Evolutionary conservation across 2,329 filamentous ascomycete genomes (phyloP).

Genomic region (Verticillium isaacii): DNA sequence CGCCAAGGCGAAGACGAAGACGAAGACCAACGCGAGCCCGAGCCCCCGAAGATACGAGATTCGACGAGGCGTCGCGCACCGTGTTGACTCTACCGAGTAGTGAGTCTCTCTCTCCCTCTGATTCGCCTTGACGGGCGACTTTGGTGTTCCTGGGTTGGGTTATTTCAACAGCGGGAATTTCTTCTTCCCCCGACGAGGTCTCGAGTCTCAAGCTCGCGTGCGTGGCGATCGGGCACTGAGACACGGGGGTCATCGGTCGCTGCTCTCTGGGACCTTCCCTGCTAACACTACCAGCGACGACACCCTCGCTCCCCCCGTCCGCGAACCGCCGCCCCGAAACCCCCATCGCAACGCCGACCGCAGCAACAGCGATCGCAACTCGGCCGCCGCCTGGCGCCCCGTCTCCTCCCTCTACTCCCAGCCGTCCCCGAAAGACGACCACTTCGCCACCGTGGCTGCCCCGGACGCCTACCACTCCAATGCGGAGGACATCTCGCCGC

Average conservation of each 20-base stretch:
- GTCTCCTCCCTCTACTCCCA: constrained; percentile 10
- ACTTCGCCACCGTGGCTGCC: constrained; percentile 15
- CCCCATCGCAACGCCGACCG: constrained; percentile 3
- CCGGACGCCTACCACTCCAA: constrained; percentile 7
- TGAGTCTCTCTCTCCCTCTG: neutral
- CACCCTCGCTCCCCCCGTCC: constrained; percentile 2
- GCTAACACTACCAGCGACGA: constrained; percentile 4
- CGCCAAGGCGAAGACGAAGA: neutral
- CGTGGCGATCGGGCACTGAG: neutral
- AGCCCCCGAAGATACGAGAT: constrained; percentile 2
- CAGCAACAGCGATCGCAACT: neutral
- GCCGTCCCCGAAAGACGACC: constrained; percentile 8
- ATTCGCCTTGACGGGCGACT: too few relatives aligned
- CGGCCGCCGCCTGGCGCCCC: constrained; percentile 9
- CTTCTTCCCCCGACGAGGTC: neutral
- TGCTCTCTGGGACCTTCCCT: neutral
- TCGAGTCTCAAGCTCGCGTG: neutral
- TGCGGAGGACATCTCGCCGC: constrained; percentile 44
- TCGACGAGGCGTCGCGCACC: neutral
- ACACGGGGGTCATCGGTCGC: neutral
- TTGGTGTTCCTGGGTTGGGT: neutral
- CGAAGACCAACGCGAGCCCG: neutral
- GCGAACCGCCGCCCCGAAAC: constrained; percentile 1
- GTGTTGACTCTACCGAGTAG: neutral
- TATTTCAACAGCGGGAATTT: neutral